Conservation (phyloP, 2,329 filamentous ascomycete genomes). For the Exophiala aquamarina region DNA sequence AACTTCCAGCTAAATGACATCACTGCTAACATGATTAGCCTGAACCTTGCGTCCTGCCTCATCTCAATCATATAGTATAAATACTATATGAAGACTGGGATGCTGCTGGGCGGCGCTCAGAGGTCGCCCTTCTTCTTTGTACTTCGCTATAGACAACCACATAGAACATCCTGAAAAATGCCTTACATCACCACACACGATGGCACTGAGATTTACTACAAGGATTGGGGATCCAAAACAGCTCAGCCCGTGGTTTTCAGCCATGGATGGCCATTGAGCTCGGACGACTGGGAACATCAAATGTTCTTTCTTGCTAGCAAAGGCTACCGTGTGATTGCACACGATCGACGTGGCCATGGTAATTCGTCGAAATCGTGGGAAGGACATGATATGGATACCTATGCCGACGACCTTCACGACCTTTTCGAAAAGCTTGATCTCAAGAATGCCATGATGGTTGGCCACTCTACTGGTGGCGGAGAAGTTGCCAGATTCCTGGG, state of each 20-base stretch:
- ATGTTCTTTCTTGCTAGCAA: conserved; percentile 38
- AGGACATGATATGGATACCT: conserved; percentile 41
- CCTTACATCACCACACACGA: conserved; percentile 24
- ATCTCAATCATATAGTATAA: too few species aligned
- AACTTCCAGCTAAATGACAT: too few species aligned
- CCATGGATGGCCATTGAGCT: conserved; percentile 42
- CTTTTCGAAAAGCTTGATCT: conserved; percentile 38
- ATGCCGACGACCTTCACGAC: conserved; percentile 39
- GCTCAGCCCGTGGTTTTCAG: conserved; percentile 37
- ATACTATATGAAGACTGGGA: too few species aligned
- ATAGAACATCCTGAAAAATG: not conserved
- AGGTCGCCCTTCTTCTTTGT: too few species aligned
- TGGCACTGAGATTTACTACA: conserved; percentile 43
- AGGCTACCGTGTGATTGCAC: conserved; percentile 40
- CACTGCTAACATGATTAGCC: too few species aligned
- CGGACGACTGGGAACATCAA: conserved; percentile 41
- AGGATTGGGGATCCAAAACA: conserved; percentile 42
- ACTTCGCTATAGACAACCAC: too few species aligned
- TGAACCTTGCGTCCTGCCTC: too few species aligned
- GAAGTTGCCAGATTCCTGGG: conserved; percentile 40
- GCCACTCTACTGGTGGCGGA: conserved; percentile 44
- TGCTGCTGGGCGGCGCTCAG: too few species aligned
- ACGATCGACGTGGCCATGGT: conserved; percentile 36
- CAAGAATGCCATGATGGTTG: conserved; percentile 38
- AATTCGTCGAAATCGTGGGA: conserved; percentile 41